These are phyloP conservation scores for Phytophthora crassamura DNA, from an alignment of 352 stramenopile species.

Conservation along the genomic window DNA sequence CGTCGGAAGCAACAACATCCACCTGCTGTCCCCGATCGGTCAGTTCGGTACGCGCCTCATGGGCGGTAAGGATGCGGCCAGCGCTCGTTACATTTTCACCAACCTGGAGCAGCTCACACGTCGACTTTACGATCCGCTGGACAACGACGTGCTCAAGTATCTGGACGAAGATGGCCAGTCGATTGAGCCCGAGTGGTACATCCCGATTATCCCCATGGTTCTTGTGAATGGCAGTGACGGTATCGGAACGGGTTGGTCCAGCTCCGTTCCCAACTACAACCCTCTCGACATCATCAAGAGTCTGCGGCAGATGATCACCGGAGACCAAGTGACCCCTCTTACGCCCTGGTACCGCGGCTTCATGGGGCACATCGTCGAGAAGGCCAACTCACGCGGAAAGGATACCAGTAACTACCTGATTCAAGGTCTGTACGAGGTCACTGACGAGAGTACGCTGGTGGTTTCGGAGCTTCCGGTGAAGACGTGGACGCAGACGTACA, in stretches of 20 bases:
- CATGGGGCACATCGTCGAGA: slow-evolving; percentile 86
- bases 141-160: slow-evolving; percentile 93
- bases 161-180: slow-evolving; percentile 92
- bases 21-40: slow-evolving; percentile 94
- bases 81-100: slow-evolving; percentile 95
- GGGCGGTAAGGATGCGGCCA: slow-evolving; percentile 96
- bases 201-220: slow-evolving; percentile 97
- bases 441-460: slow-evolving; percentile 89
- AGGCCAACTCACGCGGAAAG: slow-evolving; percentile 56
- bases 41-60: slow-evolving; percentile 98
- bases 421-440: slow-evolving; percentile 83
- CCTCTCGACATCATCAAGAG: slow-evolving; percentile 89
- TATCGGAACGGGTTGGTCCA: slow-evolving; percentile 97
- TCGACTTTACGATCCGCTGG: slow-evolving; percentile 86
- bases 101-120: slow-evolving; percentile 90
- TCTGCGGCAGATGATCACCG: slow-evolving; percentile 70
- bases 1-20: slow-evolving; percentile 98
- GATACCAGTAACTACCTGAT: slow-evolving; percentile 84
- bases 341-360: slow-evolving; percentile 95
- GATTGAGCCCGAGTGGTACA: slow-evolving; percentile 94
- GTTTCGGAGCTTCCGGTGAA: slow-evolving; percentile 97
- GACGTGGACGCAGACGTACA: slow-evolving; percentile 97
- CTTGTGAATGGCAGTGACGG: slow-evolving; percentile 97
- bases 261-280: slow-evolving; percentile 93
- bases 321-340: slow-evolving; percentile 63